Evolutionary conservation across 495 filamentous ascomycete genomes (phyloP).

Genomic region (Talaromyces wortmannii): DNA sequence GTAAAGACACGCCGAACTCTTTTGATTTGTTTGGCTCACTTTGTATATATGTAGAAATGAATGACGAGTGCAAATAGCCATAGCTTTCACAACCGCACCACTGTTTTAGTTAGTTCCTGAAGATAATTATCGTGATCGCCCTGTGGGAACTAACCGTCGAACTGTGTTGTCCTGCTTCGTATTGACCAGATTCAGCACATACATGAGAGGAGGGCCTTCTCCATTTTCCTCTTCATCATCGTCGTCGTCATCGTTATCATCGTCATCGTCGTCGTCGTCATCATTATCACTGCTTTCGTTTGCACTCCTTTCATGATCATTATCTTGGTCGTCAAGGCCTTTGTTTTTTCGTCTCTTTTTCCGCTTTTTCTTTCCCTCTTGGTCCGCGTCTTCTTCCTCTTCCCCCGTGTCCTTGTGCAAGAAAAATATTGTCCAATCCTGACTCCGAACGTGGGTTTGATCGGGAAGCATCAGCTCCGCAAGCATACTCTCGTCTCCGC

Average conservation of each 20-base stretch:
- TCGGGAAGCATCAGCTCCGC: conserved; percentile 98
- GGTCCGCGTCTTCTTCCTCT: conserved; percentile 63
- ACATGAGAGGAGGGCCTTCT: conserved; percentile 86
- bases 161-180: conserved; percentile 92
- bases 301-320: conserved; percentile 42
- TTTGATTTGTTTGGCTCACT: conserved; percentile 35
- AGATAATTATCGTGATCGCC: not conserved
- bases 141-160: conserved; percentile 50
- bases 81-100: conserved; percentile 94
- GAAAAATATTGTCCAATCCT: conserved; percentile 99
- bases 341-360: conserved; percentile 39
- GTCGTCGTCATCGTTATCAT: conserved; percentile 40
- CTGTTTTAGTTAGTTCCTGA: conserved; percentile 28
- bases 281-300: conserved; percentile 39
- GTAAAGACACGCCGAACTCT: conserved; percentile 50
- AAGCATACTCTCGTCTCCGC: conserved; percentile 95
- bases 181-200: conserved; percentile 95
- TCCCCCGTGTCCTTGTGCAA: conserved; percentile 86
- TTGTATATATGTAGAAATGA: conserved; percentile 99
- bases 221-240: conserved; percentile 53
- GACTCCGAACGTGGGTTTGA: conserved; percentile 87
- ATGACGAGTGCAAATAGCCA: conserved; percentile 98
- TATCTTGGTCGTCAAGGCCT: conserved; percentile 21
- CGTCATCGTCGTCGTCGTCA: conserved; percentile 37
- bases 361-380: conserved; percentile 48